Base-by-base conservation (phyloP, 208 protist species). In the Trypanosoma melophagium region DNA sequence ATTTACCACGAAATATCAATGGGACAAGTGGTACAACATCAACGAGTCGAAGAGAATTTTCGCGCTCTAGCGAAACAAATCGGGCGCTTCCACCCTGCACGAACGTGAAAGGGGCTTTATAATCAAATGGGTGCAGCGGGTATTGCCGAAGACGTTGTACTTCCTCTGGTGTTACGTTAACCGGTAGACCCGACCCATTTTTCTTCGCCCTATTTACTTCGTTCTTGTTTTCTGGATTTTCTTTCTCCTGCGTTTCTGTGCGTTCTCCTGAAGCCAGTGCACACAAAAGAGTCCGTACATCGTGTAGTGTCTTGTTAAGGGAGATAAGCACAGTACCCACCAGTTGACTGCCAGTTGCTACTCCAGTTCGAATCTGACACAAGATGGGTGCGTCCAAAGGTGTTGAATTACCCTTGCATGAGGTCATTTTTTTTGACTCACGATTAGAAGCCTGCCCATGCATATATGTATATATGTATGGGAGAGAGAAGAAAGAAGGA, bases 61-160 rank as follows among this genome's bases (percentile, higher is more conserved):
- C 90, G 40, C 64, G 63, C 1, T 13, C 49, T 4, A 8, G 54
- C 9, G 41, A 59, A 53, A 35, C 5, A 5, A 35, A 35, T 35
- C 28, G 28, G 28, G 28, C 28, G 5, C 28, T 79, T 22, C 87
- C 87, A 35, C 73, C 22, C 41, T 58, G 73, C 24, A 93, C 82
- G 63, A 94, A 94, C 59, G 69, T 76, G 58, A 94, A 93, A 24
- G 74, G 77, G 19, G 76, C 75, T n/a, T 74, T 78, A 62, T 94
- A 79, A 58, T 94, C 81, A 66, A 94, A 92, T 2, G 90, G 81
- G 69, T 94, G 83, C 24, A 94, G 79, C 14, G 83, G 81, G 25
- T 82, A 74, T 14, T 59, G 38, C 41, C 86, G 60, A 28, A 87
- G 74, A 19, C 40, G 63, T 22, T 71, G 51, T 17, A 76, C 60